These are phyloP conservation scores for Candida neerlandica DNA, from an alignment of 1,139 yeast genomes.

Conservation along the genomic window DNA sequence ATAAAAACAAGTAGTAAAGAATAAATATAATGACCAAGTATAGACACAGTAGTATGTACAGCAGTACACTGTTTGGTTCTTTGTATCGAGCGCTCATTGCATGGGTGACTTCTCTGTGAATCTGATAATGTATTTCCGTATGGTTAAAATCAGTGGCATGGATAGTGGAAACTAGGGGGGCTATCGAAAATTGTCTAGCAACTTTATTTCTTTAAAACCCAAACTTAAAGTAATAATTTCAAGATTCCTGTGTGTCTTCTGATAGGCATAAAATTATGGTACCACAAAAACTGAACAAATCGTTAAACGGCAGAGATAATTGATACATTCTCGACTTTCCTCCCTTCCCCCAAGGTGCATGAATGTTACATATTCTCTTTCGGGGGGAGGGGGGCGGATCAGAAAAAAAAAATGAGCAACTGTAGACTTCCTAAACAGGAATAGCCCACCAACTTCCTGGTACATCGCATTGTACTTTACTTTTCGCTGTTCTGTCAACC, in stretches of 20 bases:
- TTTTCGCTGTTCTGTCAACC: neutral
- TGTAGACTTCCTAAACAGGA: neutral
- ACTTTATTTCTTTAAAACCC: no score
- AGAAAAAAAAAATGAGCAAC: neutral
- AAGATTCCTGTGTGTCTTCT: no score
- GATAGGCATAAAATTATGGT: no score
- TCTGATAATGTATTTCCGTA: neutral
- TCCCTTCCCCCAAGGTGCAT: neutral
- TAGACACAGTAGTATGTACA: neutral
- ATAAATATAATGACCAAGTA: neutral
- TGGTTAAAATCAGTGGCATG: neutral
- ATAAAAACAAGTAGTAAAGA: neutral
- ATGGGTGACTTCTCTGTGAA: neutral
- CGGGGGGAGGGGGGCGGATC: no score
- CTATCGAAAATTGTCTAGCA: no score
- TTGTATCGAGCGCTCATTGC: neutral
- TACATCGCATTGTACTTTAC: neutral
- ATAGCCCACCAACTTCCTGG: neutral
- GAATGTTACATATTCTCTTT: neutral
- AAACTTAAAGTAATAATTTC: no score
- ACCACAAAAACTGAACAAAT: no score
- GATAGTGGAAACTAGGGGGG: neutral
- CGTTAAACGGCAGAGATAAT: neutral
- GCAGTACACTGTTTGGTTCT: neutral
- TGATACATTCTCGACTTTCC: neutral